These are phyloP conservation scores for Pseudogymnoascus sp. DNA, from an alignment of 2,329 filamentous ascomycete species.

Conservation along the genomic window DNA sequence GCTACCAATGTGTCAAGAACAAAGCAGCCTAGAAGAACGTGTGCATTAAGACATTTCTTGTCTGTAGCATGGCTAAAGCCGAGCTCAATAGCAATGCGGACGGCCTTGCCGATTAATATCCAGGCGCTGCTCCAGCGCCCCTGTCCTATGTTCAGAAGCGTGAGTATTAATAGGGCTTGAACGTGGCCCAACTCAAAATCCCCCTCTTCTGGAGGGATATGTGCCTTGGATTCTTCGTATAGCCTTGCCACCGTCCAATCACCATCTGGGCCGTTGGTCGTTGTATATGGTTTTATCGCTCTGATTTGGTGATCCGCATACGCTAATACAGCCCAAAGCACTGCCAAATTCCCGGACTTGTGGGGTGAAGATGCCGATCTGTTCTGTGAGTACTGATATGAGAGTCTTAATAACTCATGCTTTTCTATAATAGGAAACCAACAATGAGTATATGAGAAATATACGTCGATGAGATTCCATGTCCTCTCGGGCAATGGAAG, in stretches of 20 bases:
- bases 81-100: constrained; percentile 43
- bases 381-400: constrained; percentile 27
- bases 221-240: constrained; percentile 42
- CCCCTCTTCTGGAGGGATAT: constrained; percentile 45
- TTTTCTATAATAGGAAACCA: constrained; percentile 72
- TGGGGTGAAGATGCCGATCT: constrained; percentile 10
- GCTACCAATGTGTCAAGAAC: constrained; percentile 55
- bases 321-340: constrained; percentile 54
- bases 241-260: constrained; percentile 33
- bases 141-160: constrained; percentile 56
- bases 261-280: constrained; percentile 18
- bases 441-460: constrained; percentile 68
- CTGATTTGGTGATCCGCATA: constrained; percentile 50
- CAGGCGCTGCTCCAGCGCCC: constrained; percentile 54
- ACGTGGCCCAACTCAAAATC: constrained; percentile 45
- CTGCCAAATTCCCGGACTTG: constrained; percentile 41
- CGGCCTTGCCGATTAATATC: constrained; percentile 58
- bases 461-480: constrained; percentile 56
- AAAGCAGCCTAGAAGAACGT: constrained; percentile 52
- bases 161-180: constrained; percentile 52
- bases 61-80: constrained; percentile 31
- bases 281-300: constrained; percentile 19
- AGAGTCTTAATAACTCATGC: constrained; percentile 34
- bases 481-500: constrained; percentile 24
- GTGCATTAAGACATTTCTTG: constrained; percentile 30